Base-by-base conservation (phyloP, 225 moss, liverwort and hornwort species). In the Pseudisothecium myosuroides region DNA sequence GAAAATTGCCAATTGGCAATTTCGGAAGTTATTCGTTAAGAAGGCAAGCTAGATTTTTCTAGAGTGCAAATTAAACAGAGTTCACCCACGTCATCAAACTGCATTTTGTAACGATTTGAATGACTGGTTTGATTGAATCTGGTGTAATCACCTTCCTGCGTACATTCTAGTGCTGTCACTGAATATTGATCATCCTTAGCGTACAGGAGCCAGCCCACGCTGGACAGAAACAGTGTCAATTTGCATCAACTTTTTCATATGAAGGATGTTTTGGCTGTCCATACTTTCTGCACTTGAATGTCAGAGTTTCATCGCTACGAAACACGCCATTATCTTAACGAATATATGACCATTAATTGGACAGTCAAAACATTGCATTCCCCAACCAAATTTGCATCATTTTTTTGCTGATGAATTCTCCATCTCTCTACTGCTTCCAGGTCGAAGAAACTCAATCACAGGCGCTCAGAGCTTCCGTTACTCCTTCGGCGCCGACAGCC, bases 381-480 rank as follows among this genome's bases (percentile, higher is more conserved):
- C 17, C 7, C 17, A 17, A 28, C 60, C 60, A 80, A 60, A 24
- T 24, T 60, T 59, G 28, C 61, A 37, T 81, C 29, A 73, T 17
- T 47, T 49, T 45, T 12, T 72, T 36, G 66, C 74, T 73, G 39
- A 59, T 19, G 13, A 24, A 37, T 14, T 62, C 31, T 82, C 56
- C 80, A 50, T 47, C 60, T 83, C 62, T 80, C 54, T 32, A 18
- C 37, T 90, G 61, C n/a, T 90, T 79, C 79, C 90, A 92, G 94
- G 94, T 20, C 85, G 94, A 65, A 90, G 91, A 75, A 90, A 91
- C 75, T 87, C 89, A 36, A 37, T 87, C 63, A 55, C 92, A 64
- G 90, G 94, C 36, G 88, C 88, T 52, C 92, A 91, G 72, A 91
- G 87, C 87, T 74, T 90, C 54, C 94, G 91, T 61, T 87, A 91